Conservation (phyloP, 345 rosid species). For the Heritiera littoralis region DNA sequence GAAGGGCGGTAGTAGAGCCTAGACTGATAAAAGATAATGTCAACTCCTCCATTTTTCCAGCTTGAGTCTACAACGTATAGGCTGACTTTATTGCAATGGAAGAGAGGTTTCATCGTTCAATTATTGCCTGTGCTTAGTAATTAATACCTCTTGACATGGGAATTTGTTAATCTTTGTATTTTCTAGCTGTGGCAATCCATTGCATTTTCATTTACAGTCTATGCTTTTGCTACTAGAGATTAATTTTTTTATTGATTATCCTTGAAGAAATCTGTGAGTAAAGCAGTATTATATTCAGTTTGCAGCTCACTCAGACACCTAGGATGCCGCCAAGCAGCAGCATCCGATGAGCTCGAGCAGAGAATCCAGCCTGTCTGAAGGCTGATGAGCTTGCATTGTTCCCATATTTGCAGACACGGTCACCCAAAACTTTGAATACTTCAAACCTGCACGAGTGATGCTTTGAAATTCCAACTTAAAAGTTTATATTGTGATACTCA, state of each 20-base stretch:
- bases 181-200: background rate
- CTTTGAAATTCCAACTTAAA: background rate
- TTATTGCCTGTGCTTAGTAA: background rate
- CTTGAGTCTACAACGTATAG: background rate
- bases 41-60: background rate
- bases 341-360: conserved; percentile 19
- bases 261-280: background rate
- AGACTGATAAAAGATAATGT: background rate
- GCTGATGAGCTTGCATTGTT: conserved; percentile 19
- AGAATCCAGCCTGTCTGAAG: conserved; percentile 22
- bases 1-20: background rate
- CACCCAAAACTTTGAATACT: conserved; percentile 5
- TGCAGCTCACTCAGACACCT: conserved; percentile 19
- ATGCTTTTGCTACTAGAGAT: background rate
- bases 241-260: background rate
- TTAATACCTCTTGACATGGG: background rate
- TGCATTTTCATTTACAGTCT: background rate
- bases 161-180: background rate
- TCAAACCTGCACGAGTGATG: conserved; percentile 14
- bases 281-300: conserved; percentile 5
- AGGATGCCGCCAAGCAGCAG: conserved; percentile 15
- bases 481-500: background rate
- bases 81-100: background rate
- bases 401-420: conserved; percentile 30
- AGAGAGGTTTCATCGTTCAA: background rate